Evolutionary conservation across 2,329 filamentous ascomycete genomes (phyloP), one percentile per base, ranked within the genome.

Genomic region (Albifimbria verrucaria): DNA sequence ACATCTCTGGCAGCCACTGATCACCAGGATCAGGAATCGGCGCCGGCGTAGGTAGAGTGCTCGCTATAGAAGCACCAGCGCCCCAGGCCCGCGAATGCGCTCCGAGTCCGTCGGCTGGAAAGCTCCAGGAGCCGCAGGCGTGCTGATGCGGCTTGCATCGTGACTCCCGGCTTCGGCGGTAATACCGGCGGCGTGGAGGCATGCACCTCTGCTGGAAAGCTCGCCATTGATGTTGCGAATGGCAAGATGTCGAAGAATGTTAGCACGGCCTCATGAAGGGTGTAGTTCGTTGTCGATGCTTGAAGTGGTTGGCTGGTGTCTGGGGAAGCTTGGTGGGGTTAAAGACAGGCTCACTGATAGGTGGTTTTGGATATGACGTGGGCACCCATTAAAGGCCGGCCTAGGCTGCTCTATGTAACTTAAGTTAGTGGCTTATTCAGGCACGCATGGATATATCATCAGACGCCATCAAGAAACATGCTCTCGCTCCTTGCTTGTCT

Each of bases 1-100:
- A 74, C 12, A 85, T 74, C 55, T 83, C 81, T 2, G 92, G 92
- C 3, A 96, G 77, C 92, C 92, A 96, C 57, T 86, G 81, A 50
- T 89, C 84, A 20, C 86, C 83, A 0, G 83, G 83, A 59, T 87
- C 84, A 3, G 77, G 72, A 41, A 77, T 72, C 2, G 68, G 64
- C 17, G 73, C 68, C 39, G 70, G 65, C n/a, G 65, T 57, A 42
- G 58, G 54, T 15, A 62, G 52, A 18, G 52, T 52, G 21, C 56
- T 57, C 23, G 57, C 52, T 17, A 54, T 48, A 47, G 42, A 60
- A 56, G 54, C 51, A 22, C 52, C 25, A 49, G 48, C 24, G 18
- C 52, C 28, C 43, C 39, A 21, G 49, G 32, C 6, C 44, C 22
- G 24, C 24, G 23, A 26, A 18, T 7, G 17, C 54, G 47, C 32